Evolutionary conservation across 1,284 basidiomycete genomes (phyloP).

Genomic region (Trichosporon ovoides): DNA sequence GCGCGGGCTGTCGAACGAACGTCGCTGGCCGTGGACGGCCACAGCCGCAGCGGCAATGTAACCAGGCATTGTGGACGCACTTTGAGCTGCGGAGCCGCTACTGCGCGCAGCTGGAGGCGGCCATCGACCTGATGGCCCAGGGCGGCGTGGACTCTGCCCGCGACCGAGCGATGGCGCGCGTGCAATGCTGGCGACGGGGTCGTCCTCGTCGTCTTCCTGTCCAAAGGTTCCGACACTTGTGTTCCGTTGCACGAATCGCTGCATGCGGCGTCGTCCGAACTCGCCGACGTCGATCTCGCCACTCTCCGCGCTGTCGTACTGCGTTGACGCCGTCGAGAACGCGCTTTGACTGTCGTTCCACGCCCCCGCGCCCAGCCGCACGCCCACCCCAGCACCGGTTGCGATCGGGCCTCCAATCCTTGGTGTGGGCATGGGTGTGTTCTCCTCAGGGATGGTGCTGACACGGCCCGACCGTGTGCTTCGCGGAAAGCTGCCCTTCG

Average conservation of each 20-base stretch:
- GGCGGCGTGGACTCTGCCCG: neutral
- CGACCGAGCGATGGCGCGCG: neutral
- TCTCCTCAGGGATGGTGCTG: constrained; percentile 15
- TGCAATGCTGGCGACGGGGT: constrained; percentile 5
- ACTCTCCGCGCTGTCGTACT: constrained; percentile 15
- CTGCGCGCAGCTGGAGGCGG: neutral
- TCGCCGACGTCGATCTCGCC: constrained; percentile 11
- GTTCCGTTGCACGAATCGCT: constrained; percentile 5
- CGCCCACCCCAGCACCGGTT: neutral
- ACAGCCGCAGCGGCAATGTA: constrained; percentile 3
- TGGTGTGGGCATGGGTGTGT: neutral
- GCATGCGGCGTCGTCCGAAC: constrained; percentile 8
- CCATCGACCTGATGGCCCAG: neutral
- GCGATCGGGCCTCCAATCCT: neutral
- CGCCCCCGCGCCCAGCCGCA: neutral
- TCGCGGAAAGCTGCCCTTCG: constrained; percentile 7
- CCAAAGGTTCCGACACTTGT: constrained; percentile 20
- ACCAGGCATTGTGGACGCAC: neutral
- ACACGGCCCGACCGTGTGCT: constrained; percentile 7
- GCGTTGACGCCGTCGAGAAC: neutral
- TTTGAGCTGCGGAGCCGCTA: neutral
- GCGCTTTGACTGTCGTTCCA: neutral
- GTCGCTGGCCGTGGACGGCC: neutral
- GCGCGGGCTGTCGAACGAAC: constrained; percentile 1
- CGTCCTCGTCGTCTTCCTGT: neutral